A percentile compares a stretch with the other conserved stretches of the same genome.
phyloP scores from a whole-genome alignment of 2,329 filamentous ascomycete genomes.

The Colletotrichum lini region DNA sequence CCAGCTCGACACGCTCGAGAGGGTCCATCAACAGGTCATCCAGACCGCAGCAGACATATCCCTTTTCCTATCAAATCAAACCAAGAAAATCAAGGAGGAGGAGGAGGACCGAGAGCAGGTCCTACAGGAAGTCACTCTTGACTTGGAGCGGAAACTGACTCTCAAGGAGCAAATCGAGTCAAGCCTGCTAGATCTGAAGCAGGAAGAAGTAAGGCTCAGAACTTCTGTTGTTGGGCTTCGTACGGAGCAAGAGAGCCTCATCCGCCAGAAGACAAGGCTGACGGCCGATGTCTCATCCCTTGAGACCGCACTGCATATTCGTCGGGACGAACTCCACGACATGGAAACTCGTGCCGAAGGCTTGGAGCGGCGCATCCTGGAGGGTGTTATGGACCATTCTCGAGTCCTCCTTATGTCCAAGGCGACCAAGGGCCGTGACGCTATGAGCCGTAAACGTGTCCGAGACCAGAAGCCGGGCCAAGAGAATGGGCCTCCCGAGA shows the following conservation, averaged over 20 bases:
- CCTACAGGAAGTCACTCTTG: constrained; percentile 82
- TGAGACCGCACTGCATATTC: constrained; percentile 89
- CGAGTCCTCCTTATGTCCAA: constrained; percentile 88
- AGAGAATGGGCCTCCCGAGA: constrained; percentile 44
- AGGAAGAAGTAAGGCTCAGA: constrained; percentile 68
- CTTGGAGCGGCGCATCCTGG: constrained; percentile 91
- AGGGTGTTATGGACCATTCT: constrained; percentile 96
- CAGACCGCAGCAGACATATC: constrained; percentile 87
- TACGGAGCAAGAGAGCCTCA: constrained; percentile 81
- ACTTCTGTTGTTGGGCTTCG: constrained; percentile 71
- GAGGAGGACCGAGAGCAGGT: constrained; percentile 84
- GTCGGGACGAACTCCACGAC: constrained; percentile 89
- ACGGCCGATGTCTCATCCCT: constrained; percentile 90
- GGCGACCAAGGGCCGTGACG: constrained; percentile 65
- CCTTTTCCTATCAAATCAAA: constrained; percentile 84
- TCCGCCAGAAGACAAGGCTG: constrained; percentile 83
- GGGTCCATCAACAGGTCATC: constrained; percentile 90
- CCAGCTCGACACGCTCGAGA: constrained; percentile 86
- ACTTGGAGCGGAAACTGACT: constrained; percentile 82
- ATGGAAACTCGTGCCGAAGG: constrained; percentile 93
- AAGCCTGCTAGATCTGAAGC: constrained; percentile 65
- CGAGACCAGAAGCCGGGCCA: constrained; percentile 59
- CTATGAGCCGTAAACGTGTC: constrained; percentile 72
- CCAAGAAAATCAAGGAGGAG: constrained; percentile 80
- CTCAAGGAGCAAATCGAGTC: constrained; percentile 75